Evolutionary conservation across 2,329 filamentous ascomycete species (phyloP), one percentile per base, ranked within the genome.

Genomic region (Dichotomopilus funicola): DNA sequence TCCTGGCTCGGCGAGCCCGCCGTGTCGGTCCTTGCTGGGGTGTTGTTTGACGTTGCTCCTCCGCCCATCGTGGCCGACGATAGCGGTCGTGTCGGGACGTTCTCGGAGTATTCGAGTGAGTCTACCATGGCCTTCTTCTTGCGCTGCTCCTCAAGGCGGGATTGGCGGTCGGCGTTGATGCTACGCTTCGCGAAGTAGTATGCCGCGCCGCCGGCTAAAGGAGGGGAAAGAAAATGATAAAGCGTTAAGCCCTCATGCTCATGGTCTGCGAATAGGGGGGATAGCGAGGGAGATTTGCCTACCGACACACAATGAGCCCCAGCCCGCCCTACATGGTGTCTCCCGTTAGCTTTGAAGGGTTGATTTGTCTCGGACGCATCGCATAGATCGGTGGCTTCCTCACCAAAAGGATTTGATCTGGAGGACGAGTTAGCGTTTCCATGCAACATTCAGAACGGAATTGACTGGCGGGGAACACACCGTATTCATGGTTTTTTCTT

Each of bases 131-230:
- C 80, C 74, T 80, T 86, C 74, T 87, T 85, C 64, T 82, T 74
- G 54, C 80, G 78, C 56, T 78, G 80, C 59, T 87, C 84, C 64
- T 87, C 81, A 62, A 87, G 82, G 66, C 89, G 83, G 58, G 82
- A 76, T 59, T 82, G 79, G 61, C 92, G 88, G 72, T 96, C 91
- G 64, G 88, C 88, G 70, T 96, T 96, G 80, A 99, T 95, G 71
- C 86, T 86, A 68, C 83, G 81, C 79, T 99, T 99, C 61, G 94
- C 94, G 70, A 96, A 96, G 77, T 89, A 91, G 78, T 97, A 99
- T 66, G 92, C 91, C 61, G 87, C 89, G 62, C 84, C 94, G 68
- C 92, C 94, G 63, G 91, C 90, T 91, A 67, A 19, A 53, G 40
- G 19, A 27, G 19, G 19, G 19, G 19, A 27, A 27, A 27, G 19